Evolutionary conservation across 2,329 filamentous ascomycete species (phyloP).

Genomic region (Diaporthe helianthi): DNA sequence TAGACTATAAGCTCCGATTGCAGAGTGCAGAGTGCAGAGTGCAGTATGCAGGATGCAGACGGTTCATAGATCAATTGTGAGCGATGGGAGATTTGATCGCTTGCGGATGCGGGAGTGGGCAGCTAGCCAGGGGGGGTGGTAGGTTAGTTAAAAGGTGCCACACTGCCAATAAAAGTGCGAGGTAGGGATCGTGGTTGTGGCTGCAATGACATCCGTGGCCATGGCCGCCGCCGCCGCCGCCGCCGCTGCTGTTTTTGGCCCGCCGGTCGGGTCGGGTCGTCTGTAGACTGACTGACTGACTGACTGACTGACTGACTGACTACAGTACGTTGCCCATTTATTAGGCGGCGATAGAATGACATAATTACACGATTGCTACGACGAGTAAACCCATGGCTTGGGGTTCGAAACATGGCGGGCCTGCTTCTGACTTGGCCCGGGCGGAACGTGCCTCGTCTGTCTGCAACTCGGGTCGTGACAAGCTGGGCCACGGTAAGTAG

Average conservation of each 20-base stretch:
- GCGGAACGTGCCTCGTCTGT: background rate
- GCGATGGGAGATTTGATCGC: conserved; percentile 25
- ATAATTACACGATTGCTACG: background rate
- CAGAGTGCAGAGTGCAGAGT: background rate
- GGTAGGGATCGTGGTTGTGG: conserved; percentile 5
- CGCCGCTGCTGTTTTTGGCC: background rate
- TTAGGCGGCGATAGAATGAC: background rate
- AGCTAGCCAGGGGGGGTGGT: background rate
- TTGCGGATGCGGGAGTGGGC: conserved; percentile 14
- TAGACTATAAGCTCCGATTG: too few species aligned
- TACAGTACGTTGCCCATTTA: background rate
- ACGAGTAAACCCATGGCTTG: background rate
- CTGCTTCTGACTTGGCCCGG: conserved; percentile 1
- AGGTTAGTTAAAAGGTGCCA: background rate
- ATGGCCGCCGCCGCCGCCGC: too few species aligned
- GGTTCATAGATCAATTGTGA: conserved; percentile 20
- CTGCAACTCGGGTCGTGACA: background rate
- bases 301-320: background rate
- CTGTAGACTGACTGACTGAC: background rate
- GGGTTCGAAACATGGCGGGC: background rate
- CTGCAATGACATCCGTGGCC: conserved; percentile 13
- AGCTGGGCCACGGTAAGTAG: background rate
- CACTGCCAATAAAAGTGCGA: conserved; percentile 16
- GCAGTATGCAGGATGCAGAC: conserved; percentile 7
- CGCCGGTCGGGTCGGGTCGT: background rate